These are phyloP conservation scores for Aspergillus ochraceoroseus DNA, from an alignment of 2,329 filamentous ascomycete species.

Conservation along the genomic window DNA sequence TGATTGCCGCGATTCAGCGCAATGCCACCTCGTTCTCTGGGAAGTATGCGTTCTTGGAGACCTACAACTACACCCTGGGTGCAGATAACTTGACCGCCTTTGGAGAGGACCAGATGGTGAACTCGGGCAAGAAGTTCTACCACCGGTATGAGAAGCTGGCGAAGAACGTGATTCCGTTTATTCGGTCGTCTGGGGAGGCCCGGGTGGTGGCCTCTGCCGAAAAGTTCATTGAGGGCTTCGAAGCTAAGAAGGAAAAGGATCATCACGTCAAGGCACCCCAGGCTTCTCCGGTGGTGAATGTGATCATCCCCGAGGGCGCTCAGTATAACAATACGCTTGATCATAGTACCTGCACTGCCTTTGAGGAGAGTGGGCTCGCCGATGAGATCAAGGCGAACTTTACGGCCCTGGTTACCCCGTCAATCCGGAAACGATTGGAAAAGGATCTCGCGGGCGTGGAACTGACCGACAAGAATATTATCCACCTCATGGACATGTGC, in stretches of 20 bases:
- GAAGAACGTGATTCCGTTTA: slow-evolving; percentile 57
- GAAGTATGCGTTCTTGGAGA: slow-evolving; percentile 63
- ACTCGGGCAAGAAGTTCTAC: slow-evolving; percentile 73
- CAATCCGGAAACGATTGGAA: slow-evolving; percentile 67
- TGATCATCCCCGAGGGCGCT: slow-evolving; percentile 61
- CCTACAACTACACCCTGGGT: slow-evolving; percentile 67
- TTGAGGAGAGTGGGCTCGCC: slow-evolving; percentile 54
- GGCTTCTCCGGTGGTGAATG: slow-evolving; percentile 55
- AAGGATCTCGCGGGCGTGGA: slow-evolving; percentile 62
- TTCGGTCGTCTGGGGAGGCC: slow-evolving; percentile 64
- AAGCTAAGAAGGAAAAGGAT: slow-evolving; percentile 50
- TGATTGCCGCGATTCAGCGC: slow-evolving; percentile 63
- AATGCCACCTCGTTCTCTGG: slow-evolving; percentile 53
- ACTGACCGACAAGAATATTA: slow-evolving; percentile 57
- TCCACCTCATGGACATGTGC: slow-evolving; percentile 82
- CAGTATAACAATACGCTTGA: slow-evolving; percentile 76
- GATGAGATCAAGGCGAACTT: slow-evolving; percentile 54
- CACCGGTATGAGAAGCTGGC: slow-evolving; percentile 64
- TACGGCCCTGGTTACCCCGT: slow-evolving; percentile 58
- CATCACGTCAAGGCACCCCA: slow-evolving; percentile 38
- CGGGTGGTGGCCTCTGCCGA: slow-evolving; percentile 70
- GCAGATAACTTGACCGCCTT: slow-evolving; percentile 64
- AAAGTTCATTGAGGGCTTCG: slow-evolving; percentile 72
- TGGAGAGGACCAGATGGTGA: slow-evolving; percentile 64
- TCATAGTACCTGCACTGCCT: slow-evolving; percentile 65